Evolutionary conservation across 371 early-diverging fungal species (phyloP), one percentile per base, ranked within the genome.

Genomic region (Syncephalastrum contaminatum): DNA sequence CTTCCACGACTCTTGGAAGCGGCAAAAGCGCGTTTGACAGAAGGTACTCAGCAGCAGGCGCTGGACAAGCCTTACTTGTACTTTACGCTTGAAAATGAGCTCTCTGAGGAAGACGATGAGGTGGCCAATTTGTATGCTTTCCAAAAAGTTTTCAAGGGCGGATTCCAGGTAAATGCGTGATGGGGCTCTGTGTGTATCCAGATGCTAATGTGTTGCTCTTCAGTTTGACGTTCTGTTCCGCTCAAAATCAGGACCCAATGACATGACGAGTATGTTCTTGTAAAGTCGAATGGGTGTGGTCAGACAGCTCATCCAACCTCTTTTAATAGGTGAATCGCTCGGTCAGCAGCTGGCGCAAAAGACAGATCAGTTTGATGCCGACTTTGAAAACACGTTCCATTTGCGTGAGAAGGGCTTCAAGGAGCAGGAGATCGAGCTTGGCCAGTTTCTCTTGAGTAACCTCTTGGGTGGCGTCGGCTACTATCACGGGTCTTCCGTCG

Each of bases 391-490:
- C 0, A 80, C 74, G 0, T 96, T 94, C 66, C 73, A 75, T 13
- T 73, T 97, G 12, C 58, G 64, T 21, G 66, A 72, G 30, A 90
- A 89, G 43, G 90, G 88, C 1, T 94, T 83, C 50, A 58, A 69
- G 14, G 56, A 67, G 0, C 67, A 78, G 0, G 71, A 92, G 54
- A 58, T 92, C 27, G 64, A 79, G 18, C 89, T 94, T 67, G 95
- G 90, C 0, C 77, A 92, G 59, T 80, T 80, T 15, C 70, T 88
- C 20, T 59, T 96, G 49, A 89, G 92, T 64, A 94, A 93, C 65
- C 67, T 96, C 59, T 22, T 96, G 6, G 97, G 98, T 51, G 97
- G 98, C 1, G 86, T 96, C 27, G 98, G 98, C 63, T 93, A 84
- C 24, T 77, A 79, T 43, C 69, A 80, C 57, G 83, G 80, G 2